Base-by-base conservation (phyloP, 148 eudicot species). In the Vaccinium myrtillus region DNA sequence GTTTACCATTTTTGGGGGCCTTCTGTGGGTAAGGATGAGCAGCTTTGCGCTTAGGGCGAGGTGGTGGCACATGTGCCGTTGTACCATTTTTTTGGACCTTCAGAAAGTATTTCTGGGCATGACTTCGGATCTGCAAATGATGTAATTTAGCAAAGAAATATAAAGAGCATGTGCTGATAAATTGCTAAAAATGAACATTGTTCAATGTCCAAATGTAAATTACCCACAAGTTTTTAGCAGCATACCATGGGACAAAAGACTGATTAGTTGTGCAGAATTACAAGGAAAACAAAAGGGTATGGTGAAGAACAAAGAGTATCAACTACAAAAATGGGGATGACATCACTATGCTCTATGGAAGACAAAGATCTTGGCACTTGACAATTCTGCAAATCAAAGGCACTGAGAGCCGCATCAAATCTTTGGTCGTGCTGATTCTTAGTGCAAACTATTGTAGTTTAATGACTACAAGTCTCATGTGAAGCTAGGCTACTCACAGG, bases 1-100 rank as follows among this genome's bases (percentile, higher is more conserved):
- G 56, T 75, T 71, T 39, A 95, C 98, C 94, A 88, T 93, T 93
- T 92, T 90, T 94, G n/a, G 91, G 91, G 49, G 98, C 91, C 84
- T 95, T 95, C 77, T 94, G 98, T 8, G 98, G 98, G 85, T 95
- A 95, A 86, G 98, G 98, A 90, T 95, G 98, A 84, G 98, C 75
- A 58, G 98, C 98, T 86, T 94, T 95, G 82, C 98, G 92, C 87
- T 95, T 95, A 25, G 98, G 98, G 56, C 98, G 98, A 78, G 98
- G 98, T 56, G 98, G 98, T 51, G 98, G 98, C 54, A 95, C 96
- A 90, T 95, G 98, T 79, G 98, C 98, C 30, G 85, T 84, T 75
- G 95, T 87, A 78, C 98, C 98, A 87, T 93, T 95, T 91, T 95
- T 95, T 85, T 94, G 98, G 80, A 95, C 96, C 90, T 95, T 95